Evolutionary conservation across 305 asterid species (phyloP).

Genomic region (Withania somnifera): DNA sequence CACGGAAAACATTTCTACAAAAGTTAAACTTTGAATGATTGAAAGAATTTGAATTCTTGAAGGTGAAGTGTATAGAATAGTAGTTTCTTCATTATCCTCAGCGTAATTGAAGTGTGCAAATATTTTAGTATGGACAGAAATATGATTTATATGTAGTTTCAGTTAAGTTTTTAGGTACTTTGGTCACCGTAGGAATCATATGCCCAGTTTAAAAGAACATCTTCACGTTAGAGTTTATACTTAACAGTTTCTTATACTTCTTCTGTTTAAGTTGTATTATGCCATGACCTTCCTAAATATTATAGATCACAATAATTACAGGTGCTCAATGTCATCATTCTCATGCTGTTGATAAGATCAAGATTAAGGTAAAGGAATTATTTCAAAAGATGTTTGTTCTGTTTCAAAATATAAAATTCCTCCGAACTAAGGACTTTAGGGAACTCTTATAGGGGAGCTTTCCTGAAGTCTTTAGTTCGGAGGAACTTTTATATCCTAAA

Average conservation of each 20-base stretch:
- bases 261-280: background rate
- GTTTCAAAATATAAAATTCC: too few relatives aligned
- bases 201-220: background rate
- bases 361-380: slow-evolving; percentile 43
- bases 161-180: background rate
- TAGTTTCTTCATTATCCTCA: background rate
- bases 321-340: slow-evolving; percentile 39
- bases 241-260: background rate
- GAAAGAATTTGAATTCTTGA: background rate
- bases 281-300: background rate
- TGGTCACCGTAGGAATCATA: background rate
- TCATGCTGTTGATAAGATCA: slow-evolving; percentile 27
- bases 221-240: background rate
- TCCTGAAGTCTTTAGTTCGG: background rate
- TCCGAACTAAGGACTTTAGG: too few relatives aligned
- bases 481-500: background rate
- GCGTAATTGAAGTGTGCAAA: background rate
- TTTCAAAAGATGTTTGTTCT: background rate
- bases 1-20: background rate
- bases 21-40: background rate
- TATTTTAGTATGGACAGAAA: background rate
- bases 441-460: background rate
- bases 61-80: background rate
- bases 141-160: background rate
- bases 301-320: slow-evolving; percentile 27